Evolutionary conservation across 2,329 filamentous ascomycete species (phyloP).

Genomic region (Xylariaceae sp.): DNA sequence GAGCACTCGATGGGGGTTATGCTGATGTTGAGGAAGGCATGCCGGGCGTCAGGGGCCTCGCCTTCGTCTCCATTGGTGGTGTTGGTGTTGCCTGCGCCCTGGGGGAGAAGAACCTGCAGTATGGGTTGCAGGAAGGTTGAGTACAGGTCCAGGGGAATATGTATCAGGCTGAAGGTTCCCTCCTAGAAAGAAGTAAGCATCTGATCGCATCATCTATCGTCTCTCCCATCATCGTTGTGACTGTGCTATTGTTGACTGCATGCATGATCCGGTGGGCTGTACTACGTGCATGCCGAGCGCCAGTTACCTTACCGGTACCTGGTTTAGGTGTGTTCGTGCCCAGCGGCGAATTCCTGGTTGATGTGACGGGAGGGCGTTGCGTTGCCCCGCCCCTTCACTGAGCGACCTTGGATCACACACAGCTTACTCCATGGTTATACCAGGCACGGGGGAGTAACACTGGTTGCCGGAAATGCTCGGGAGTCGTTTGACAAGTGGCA

Average conservation of each 20-base stretch:
- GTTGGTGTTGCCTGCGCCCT: conserved; percentile 36
- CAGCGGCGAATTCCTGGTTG: not conserved
- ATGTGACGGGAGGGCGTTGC: conserved; percentile 4
- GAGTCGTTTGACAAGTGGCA: not conserved
- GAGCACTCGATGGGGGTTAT: conserved; percentile 91
- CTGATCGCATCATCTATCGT: not conserved
- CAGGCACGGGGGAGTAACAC: not conserved
- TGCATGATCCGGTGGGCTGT: not conserved
- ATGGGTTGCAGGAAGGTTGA: conserved; percentile 78
- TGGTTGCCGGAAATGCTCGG: too few species aligned
- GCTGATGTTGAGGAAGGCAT: conserved; percentile 88
- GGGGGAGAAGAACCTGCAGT: conserved; percentile 74
- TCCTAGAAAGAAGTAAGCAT: conserved; percentile 52
- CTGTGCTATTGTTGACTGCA: not conserved
- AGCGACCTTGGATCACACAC: not conserved
- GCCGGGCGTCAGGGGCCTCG: conserved; percentile 49
- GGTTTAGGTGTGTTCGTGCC: not conserved
- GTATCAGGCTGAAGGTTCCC: conserved; percentile 79
- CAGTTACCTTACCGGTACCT: not conserved
- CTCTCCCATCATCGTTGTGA: not conserved
- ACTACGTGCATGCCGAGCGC: conserved; percentile 11
- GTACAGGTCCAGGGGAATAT: conserved; percentile 78
- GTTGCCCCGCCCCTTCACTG: not conserved
- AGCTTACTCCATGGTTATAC: not conserved
- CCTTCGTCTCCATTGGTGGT: conserved; percentile 39